These are phyloP conservation scores for Drechslerella coelobrocha DNA, from an alignment of 2,329 filamentous ascomycete genomes.

Conservation along the genomic window DNA sequence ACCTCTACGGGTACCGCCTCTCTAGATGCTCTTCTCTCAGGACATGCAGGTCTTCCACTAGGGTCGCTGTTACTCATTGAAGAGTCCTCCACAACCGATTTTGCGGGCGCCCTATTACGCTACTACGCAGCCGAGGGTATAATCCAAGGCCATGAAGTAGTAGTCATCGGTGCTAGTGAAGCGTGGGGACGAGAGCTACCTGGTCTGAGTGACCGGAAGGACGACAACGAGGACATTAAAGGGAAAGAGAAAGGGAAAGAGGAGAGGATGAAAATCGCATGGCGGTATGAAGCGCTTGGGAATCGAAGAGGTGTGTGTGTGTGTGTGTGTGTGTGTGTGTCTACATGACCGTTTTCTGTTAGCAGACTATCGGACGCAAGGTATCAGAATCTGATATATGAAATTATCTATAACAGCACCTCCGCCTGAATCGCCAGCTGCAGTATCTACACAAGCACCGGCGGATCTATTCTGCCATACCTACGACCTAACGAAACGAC, in stretches of 20 bases:
- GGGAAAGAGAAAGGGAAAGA: conserved; percentile 55
- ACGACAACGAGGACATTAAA: conserved; percentile 59
- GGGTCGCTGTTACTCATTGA: conserved; percentile 78
- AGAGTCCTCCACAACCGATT: conserved; percentile 93
- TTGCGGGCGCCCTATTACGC: conserved; percentile 79
- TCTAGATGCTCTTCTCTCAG: conserved; percentile 81
- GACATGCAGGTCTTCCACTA: conserved; percentile 82
- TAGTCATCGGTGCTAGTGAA: conserved; percentile 80
- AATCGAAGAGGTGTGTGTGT: conserved; percentile 64
- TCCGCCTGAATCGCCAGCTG: neutral
- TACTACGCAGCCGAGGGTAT: conserved; percentile 95
- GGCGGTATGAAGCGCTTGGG: conserved; percentile 88
- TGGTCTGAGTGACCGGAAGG: conserved; percentile 59
- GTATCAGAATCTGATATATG: neutral
- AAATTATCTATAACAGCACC: neutral
- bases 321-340: too few species aligned
- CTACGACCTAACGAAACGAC: conserved; percentile 73
- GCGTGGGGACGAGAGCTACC: conserved; percentile 84
- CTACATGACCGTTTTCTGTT: too few species aligned
- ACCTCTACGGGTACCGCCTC: conserved; percentile 91
- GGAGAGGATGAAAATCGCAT: conserved; percentile 97
- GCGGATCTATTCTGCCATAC: conserved; percentile 69
- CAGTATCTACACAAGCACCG: conserved; percentile 3
- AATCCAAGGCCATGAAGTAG: conserved; percentile 85
- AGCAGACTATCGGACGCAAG: too few species aligned